Conservation (phyloP, 179 eudicot species). For the Amaranthus tricolor region DNA sequence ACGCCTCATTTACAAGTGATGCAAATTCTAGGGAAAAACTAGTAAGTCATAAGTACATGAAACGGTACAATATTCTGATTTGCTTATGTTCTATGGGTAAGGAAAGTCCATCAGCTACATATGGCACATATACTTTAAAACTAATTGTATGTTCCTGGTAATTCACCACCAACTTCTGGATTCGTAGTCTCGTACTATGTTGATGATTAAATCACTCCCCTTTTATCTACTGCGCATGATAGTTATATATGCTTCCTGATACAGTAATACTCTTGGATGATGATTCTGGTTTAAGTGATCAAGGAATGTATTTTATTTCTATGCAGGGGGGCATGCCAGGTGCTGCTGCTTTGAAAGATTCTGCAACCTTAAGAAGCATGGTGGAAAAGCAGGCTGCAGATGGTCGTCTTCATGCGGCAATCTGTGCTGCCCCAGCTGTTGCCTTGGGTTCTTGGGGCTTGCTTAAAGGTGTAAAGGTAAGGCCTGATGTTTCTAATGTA, state of each 20-base stretch:
- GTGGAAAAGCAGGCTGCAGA: constrained; percentile 80
- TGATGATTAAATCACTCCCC: neutral
- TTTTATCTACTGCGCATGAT: neutral
- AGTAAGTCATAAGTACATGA: neutral
- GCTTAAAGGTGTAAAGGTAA: constrained; percentile 75
- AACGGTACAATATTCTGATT: neutral
- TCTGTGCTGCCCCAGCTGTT: constrained; percentile 97
- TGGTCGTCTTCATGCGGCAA: constrained; percentile 80
- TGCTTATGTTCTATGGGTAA: neutral
- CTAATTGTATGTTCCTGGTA: neutral
- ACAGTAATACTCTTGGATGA: neutral
- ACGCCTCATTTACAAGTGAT: no score
- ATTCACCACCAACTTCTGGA: neutral
- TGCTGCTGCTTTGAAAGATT: constrained; percentile 64
- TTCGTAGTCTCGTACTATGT: neutral
- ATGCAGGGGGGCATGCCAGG: constrained; percentile 95
- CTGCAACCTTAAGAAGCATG: constrained; percentile 50
- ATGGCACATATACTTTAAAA: neutral
- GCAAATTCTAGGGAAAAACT: no score
- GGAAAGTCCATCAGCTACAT: neutral
- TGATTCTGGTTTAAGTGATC: neutral
- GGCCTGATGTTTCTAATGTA: constrained; percentile 2
- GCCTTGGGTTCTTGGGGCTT: constrained; percentile 95
- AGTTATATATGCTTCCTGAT: neutral
- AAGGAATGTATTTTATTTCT: neutral